Base-by-base conservation (phyloP, 139 green algal genomes). In the Marvania coccoides region DNA sequence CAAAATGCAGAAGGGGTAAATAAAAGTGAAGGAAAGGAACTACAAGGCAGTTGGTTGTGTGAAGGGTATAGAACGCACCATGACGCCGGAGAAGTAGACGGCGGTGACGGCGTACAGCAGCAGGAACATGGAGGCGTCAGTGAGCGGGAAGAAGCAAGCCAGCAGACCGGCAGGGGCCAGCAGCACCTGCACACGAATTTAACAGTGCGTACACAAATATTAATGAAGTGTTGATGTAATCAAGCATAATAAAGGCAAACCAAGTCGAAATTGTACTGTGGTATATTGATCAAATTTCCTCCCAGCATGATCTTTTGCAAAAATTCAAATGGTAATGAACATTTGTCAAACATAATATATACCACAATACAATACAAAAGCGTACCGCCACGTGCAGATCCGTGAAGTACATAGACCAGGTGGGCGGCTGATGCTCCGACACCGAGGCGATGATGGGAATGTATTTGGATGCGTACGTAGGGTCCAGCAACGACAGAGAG, bases 381-480 rank as follows among this genome's bases (percentile, higher is more conserved):
- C n/a, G n/a, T n/a, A n/a, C 47, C 13, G 61, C 66, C 13, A 83
- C 34, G 68, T 86, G 74, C 23, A 86, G 63, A 57, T 94, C 85
- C 28, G 85, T 95, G 72, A 98, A 91, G 78, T 96, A 98, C 26
- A 74, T 87, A 37, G 82, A 75, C 92, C 92, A 98, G 47, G 75
- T 74, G 15, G 92, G 87, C 6, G 92, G 91, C 80, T 96, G 89
- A 76, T 96, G 89, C 81, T 96, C 88, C n/a, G 78, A 89, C 15
- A 96, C 89, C 8, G 75, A 88, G 40, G 92, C 92, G 67, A 98
- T 98, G 86, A 98, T 98, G 71, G 92, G 92, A 58, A 98, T 95
- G 77, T 95, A 96, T 73, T 95, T 94, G 60, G 81, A 89, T 2
- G 92, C 92, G 63, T 98, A 98, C 12, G 90, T 98, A 60, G 92